phyloP scores from a whole-genome alignment of 1,139 yeast species.

The Debaryomyces sp. region DNA sequence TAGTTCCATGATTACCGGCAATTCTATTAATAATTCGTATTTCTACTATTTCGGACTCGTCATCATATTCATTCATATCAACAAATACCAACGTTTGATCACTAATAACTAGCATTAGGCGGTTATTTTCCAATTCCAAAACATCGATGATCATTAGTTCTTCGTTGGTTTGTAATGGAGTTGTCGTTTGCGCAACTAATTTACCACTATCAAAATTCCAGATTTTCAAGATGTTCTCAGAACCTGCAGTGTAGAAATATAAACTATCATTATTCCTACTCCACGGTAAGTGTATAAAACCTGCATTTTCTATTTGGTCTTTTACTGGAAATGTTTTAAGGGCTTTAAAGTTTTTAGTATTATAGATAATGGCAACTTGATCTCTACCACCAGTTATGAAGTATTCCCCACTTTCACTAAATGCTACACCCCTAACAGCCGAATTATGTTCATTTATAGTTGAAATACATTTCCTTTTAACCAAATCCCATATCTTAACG shows the following conservation, averaged over 20 bases:
- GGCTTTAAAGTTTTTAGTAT: constrained; percentile 55
- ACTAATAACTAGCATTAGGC: constrained; percentile 56
- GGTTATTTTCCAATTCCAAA: constrained; percentile 29
- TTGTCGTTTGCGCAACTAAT: constrained; percentile 47
- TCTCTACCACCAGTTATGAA: constrained; percentile 91
- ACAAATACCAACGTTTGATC: constrained; percentile 80
- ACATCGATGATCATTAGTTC: constrained; percentile 70
- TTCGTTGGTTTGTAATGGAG: constrained; percentile 61
- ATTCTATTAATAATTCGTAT: constrained; percentile 55
- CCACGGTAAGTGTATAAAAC: constrained; percentile 46
- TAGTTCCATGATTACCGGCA: constrained; percentile 95
- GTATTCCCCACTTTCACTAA: constrained; percentile 52
- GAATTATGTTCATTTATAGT: constrained; percentile 75
- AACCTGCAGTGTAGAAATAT: constrained; percentile 78
- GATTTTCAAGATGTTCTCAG: constrained; percentile 63
- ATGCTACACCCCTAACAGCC: constrained; percentile 86
- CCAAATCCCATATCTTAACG: constrained; percentile 89
- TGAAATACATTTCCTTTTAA: constrained; percentile 67
- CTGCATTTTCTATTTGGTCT: constrained; percentile 82
- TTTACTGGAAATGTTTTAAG: constrained; percentile 69
- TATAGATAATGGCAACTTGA: constrained; percentile 69
- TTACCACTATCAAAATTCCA: constrained; percentile 53
- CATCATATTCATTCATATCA: constrained; percentile 31
- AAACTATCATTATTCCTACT: constrained; percentile 29
- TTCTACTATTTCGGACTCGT: constrained; percentile 25